Base-by-base conservation (phyloP, 306 rosid species). In the Herpetospermum pedunculosum region DNA sequence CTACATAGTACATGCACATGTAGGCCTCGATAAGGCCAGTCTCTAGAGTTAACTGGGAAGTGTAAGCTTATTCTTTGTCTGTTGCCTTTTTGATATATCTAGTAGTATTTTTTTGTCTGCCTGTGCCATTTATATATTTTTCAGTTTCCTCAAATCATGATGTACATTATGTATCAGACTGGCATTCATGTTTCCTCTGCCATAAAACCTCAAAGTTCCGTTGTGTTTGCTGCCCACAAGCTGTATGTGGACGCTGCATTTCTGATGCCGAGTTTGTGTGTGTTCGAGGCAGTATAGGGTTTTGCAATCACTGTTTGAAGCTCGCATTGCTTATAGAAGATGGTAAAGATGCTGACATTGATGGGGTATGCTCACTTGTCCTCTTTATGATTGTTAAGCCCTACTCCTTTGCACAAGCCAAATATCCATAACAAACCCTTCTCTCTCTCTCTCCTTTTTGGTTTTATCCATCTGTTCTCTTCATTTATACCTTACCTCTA, bases 221-320 rank as follows among this genome's bases (percentile, higher is more conserved):
- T 75, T 91, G 97, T 77, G 80, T 87, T 77, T 84, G 89, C 89
- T 91, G 95, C 81, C 92, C 97, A 14, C 68, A 1, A 18, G 90
- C 89, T 75, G 88, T 87, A 55, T 91, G 97, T 19, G 89, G 88
- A 55, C 69, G 72, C 23, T 88, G 97, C 81, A 13, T 81, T 43
- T 52, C 11, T 68, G 74, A 9, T 40, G 77, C 71, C 30, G 89
- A 85, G 10, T 85, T 88, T 78, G 86, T 74, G 19, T 0, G 38
- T 46, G 74, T 84, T 50, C 84, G 70, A 57, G 68, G 83, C 54
- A 34, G 12, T 37, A 83, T 73, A 85, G 97, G 97, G 70, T 78
- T 88, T 40, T 91, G 95, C 77, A 16, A 34, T 18, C 57, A 81
- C 44, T 91, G 97, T 77, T 73, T 79, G 82, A 83, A 76, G 79